Percentiles rank a stretch among this genome's conserved stretches.
Conservation (phyloP, 192 early-diverging fungal species). For the Rhizoclosmatium sp. region DNA sequence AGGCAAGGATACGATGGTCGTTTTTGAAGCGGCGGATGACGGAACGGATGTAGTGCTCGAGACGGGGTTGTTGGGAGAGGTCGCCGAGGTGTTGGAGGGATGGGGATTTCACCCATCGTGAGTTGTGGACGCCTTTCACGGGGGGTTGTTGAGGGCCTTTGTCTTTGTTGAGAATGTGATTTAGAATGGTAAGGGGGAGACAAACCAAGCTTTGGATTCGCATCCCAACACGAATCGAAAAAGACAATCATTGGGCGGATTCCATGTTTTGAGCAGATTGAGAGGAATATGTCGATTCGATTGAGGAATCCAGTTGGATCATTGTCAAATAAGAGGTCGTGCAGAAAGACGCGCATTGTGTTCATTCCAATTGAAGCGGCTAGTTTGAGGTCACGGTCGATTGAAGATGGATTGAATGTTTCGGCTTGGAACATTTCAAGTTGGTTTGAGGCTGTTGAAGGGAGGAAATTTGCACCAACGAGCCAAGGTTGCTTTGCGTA, state of each 20-base stretch:
- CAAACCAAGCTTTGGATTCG: neutral
- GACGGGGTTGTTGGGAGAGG: neutral
- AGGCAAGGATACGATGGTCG: slow-evolving; percentile 5
- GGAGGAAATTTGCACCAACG: slow-evolving; percentile 14
- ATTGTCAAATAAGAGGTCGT: slow-evolving; percentile 10
- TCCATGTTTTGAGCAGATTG: neutral
- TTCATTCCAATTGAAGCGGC: slow-evolving; percentile 8
- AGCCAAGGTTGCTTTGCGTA: slow-evolving; percentile 2
- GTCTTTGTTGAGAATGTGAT: too few relatives aligned
- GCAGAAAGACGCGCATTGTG: slow-evolving; percentile 24
- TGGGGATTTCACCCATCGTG: slow-evolving; percentile 16
- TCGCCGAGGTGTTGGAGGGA: neutral
- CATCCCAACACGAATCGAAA: slow-evolving; percentile 7
- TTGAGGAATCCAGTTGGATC: neutral
- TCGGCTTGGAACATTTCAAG: slow-evolving; percentile 22
- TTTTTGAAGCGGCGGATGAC: slow-evolving; percentile 16
- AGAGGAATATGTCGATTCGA: slow-evolving; percentile 12
- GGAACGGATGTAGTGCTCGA: neutral
- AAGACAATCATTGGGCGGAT: slow-evolving; percentile 16
- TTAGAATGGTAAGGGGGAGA: too few relatives aligned
- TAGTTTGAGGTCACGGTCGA: slow-evolving; percentile 9
- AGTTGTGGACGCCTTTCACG: slow-evolving; percentile 19
- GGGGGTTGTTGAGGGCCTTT: neutral
- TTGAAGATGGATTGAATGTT: slow-evolving; percentile 10
- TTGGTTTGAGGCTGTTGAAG: slow-evolving; percentile 25